Evolutionary conservation across 495 filamentous ascomycete genomes (phyloP).

Genomic region (Lasiosphaeria ovina): DNA sequence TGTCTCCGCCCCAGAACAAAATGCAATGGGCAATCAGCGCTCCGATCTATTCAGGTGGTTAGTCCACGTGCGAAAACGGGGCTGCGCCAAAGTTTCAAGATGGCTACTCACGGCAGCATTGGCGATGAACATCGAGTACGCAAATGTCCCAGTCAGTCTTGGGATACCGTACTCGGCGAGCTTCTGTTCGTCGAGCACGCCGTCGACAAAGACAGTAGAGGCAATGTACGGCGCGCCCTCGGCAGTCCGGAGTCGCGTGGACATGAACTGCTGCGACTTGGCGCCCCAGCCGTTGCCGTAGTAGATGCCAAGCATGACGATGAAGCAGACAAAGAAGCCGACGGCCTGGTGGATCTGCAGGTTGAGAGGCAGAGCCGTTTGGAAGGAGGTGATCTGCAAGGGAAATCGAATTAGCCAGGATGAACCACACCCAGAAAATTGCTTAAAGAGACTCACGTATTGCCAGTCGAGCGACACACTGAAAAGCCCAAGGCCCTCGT

Average conservation of each 20-base stretch:
- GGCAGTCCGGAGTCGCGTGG: slow-evolving; percentile 46
- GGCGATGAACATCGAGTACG: slow-evolving; percentile 39
- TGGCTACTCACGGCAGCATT: slow-evolving; percentile 44
- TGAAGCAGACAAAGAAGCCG: slow-evolving; percentile 44
- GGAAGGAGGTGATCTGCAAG: slow-evolving; percentile 38
- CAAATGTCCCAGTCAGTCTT: slow-evolving; percentile 43
- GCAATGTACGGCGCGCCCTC: slow-evolving; percentile 46
- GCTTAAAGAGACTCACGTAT: slow-evolving; percentile 31
- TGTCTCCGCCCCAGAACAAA: slow-evolving; percentile 25
- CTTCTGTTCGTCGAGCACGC: slow-evolving; percentile 33
- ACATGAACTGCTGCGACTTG: slow-evolving; percentile 47
- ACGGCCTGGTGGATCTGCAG: slow-evolving; percentile 23
- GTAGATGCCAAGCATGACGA: slow-evolving; percentile 41
- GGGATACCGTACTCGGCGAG: slow-evolving; percentile 39
- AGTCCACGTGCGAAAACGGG: background rate
- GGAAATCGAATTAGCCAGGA: slow-evolving; percentile 9
- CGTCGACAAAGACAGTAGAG: slow-evolving; percentile 32
- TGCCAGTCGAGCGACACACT: slow-evolving; percentile 56
- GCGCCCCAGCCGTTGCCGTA: slow-evolving; percentile 52
- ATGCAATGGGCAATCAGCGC: slow-evolving; percentile 23
- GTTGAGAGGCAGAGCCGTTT: slow-evolving; percentile 21
- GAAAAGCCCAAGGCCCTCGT: slow-evolving; percentile 51
- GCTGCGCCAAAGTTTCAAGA: slow-evolving; percentile 22
- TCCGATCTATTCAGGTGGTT: slow-evolving; percentile 11
- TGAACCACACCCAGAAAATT: slow-evolving; percentile 32